Conservation (phyloP, 108 stramenopile species). For the Epithemia pelagica region DNA sequence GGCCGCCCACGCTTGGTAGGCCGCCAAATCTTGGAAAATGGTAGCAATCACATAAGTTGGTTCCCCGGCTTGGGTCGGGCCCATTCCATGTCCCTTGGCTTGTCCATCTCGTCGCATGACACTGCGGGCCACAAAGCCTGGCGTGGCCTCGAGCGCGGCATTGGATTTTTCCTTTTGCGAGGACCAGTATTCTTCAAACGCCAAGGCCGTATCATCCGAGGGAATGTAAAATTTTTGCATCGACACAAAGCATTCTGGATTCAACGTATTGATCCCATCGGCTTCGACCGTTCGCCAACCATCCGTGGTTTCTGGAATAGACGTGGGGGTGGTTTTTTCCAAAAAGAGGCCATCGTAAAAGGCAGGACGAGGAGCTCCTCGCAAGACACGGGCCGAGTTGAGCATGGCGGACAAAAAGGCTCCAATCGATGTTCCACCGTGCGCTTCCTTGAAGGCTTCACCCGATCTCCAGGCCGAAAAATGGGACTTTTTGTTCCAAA, state of each 20-base stretch:
- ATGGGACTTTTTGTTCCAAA: slow-evolving; percentile 81
- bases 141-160: slow-evolving; percentile 51
- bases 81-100: slow-evolving; percentile 75
- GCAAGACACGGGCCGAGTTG: slow-evolving; percentile 53
- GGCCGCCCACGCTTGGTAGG: slow-evolving; percentile 63
- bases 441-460: slow-evolving; percentile 90
- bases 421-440: slow-evolving; percentile 80
- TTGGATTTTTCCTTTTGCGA: slow-evolving; percentile 47
- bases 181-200: slow-evolving; percentile 77
- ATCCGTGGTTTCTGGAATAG: slow-evolving; percentile 59
- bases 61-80: slow-evolving; percentile 49
- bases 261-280: slow-evolving; percentile 52
- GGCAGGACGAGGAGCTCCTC: slow-evolving; percentile 69
- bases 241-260: slow-evolving; percentile 75
- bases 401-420: slow-evolving; percentile 81
- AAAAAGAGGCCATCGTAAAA: slow-evolving; percentile 77
- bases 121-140: slow-evolving; percentile 67
- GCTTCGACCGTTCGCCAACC: slow-evolving; percentile 82
- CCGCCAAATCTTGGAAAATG: slow-evolving; percentile 65
- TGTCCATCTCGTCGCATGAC: slow-evolving; percentile 75
- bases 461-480: slow-evolving; percentile 79
- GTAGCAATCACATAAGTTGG: slow-evolving; percentile 61
- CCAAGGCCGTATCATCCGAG: slow-evolving; percentile 37
- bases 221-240: slow-evolving; percentile 81
- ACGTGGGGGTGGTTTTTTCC: slow-evolving; percentile 36